These are phyloP conservation scores for Sphaerulina vaccinii DNA, from an alignment of 2,329 filamentous ascomycete species.

Conservation along the genomic window DNA sequence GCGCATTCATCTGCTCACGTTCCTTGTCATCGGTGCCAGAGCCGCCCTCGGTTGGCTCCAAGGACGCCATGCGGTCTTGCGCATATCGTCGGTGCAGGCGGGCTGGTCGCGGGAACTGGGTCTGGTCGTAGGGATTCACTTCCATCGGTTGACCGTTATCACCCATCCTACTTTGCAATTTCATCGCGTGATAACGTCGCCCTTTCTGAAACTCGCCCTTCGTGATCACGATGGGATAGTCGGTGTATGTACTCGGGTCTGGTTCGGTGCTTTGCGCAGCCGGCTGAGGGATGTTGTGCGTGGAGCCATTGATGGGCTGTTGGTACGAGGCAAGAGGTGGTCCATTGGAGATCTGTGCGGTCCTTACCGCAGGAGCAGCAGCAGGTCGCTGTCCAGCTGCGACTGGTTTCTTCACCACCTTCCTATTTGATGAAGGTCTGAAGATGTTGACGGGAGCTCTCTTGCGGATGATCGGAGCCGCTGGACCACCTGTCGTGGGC, in stretches of 20 bases:
- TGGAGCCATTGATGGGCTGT: conserved; percentile 15
- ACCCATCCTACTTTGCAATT: conserved; percentile 61
- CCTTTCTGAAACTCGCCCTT: conserved; percentile 77
- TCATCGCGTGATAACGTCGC: conserved; percentile 83
- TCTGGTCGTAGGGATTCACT: conserved; percentile 68
- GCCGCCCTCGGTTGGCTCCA: conserved; percentile 32
- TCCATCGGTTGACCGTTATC: conserved; percentile 33
- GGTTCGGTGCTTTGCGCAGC: conserved; percentile 23
- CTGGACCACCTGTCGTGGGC: conserved; percentile 41
- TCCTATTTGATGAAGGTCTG: conserved; percentile 35
- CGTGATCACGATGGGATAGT: conserved; percentile 75
- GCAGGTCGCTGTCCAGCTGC: conserved; percentile 14
- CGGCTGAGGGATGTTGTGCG: conserved; percentile 12
- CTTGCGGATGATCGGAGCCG: conserved; percentile 36
- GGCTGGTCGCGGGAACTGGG: conserved; percentile 83
- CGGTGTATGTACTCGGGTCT: conserved; percentile 37
- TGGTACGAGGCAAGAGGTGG: conserved; percentile 9
- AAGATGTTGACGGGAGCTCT: conserved; percentile 38
- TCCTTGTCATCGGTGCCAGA: conserved; percentile 62
- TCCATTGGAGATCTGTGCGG: conserved; percentile 13
- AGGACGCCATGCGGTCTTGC: conserved; percentile 54
- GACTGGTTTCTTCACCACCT: conserved; percentile 33
- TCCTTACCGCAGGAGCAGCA: conserved; percentile 13
- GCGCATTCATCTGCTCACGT: conserved; percentile 56
- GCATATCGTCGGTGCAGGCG: conserved; percentile 87